Percentiles rank a stretch among this genome's conserved stretches.
Evolutionary conservation across 2,329 filamentous ascomycete genomes (phyloP).

Genomic region (Lachnellula willkommii): DNA sequence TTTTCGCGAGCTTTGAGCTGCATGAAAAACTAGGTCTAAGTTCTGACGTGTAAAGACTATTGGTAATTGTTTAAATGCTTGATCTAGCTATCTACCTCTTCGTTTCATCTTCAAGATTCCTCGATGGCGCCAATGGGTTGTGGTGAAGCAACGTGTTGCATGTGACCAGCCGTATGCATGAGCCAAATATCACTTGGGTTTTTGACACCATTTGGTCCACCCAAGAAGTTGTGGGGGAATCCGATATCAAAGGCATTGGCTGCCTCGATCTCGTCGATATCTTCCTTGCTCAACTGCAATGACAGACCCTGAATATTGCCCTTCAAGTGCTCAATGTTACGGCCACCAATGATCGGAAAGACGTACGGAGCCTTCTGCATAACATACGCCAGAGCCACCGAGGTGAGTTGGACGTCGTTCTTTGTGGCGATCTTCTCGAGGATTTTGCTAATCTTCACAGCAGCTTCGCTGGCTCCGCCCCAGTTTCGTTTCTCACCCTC

Average conservation of each 20-base stretch:
- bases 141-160: conserved; percentile 44
- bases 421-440: conserved; percentile 54
- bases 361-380: conserved; percentile 67
- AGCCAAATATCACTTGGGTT: conserved; percentile 31
- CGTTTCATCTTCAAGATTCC: neutral
- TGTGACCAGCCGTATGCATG: conserved; percentile 39
- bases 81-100: neutral
- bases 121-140: conserved; percentile 5
- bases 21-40: too few relatives aligned
- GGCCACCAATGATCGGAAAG: conserved; percentile 67
- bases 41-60: too few relatives aligned
- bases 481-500: conserved; percentile 26
- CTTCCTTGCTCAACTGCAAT: conserved; percentile 52
- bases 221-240: conserved; percentile 60
- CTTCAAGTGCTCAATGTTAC: conserved; percentile 64
- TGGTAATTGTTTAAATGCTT: neutral
- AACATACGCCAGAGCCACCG: conserved; percentile 67
- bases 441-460: conserved; percentile 48
- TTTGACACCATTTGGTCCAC: conserved; percentile 36
- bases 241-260: conserved; percentile 59
- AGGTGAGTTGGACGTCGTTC: conserved; percentile 53
- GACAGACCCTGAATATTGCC: conserved; percentile 64
- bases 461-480: conserved; percentile 40
- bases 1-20: too few relatives aligned
- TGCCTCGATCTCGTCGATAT: conserved; percentile 61